Percentiles rank a stretch among this genome's conserved stretches.
These are phyloP conservation scores for Citrus hindsii DNA, from an alignment of 345 rosid genomes.

Conservation along the genomic window DNA sequence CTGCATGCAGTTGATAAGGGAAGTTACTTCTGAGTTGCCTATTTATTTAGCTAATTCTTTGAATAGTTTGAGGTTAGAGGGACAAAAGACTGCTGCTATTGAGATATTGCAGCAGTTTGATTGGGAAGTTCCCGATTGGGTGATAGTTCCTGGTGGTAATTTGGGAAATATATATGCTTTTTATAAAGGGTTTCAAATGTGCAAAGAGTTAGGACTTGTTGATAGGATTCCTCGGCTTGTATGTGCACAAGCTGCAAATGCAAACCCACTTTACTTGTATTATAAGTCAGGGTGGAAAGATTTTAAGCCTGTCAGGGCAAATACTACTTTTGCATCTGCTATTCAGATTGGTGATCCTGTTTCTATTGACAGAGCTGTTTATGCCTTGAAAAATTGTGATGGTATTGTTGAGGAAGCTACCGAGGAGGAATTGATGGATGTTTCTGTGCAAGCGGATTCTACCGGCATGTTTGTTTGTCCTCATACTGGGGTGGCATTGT, in stretches of 20 bases:
- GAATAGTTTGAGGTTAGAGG: slow-evolving; percentile 49
- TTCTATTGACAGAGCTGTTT: slow-evolving; percentile 50
- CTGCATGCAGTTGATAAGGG: slow-evolving; percentile 47
- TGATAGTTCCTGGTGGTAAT: slow-evolving; percentile 50
- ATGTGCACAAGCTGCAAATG: slow-evolving; percentile 54
- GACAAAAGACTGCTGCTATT: slow-evolving; percentile 50
- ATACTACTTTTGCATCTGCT: slow-evolving; percentile 45
- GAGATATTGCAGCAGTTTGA: slow-evolving; percentile 56
- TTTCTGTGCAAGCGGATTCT: slow-evolving; percentile 49
- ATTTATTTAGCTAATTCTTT: slow-evolving; percentile 49
- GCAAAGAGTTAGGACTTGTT: slow-evolving; percentile 46
- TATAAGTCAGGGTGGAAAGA: slow-evolving; percentile 48
- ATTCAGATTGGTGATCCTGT: slow-evolving; percentile 55
- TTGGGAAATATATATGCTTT: slow-evolving; percentile 50
- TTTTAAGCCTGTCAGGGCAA: slow-evolving; percentile 39
- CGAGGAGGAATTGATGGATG: slow-evolving; percentile 56
- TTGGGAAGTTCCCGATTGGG: slow-evolving; percentile 57
- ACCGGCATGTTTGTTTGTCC: slow-evolving; percentile 59
- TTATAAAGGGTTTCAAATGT: slow-evolving; percentile 49
- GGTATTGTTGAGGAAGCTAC: slow-evolving; percentile 56
- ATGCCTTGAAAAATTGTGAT: slow-evolving; percentile 44
- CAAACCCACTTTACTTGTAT: slow-evolving; percentile 46
- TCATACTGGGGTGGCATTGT: slow-evolving; percentile 53
- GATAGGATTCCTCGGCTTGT: slow-evolving; percentile 46
- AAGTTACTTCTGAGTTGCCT: slow-evolving; percentile 45